phyloP scores from a whole-genome alignment of 2,329 filamentous ascomycete species.

The Alternaria infectoria region DNA sequence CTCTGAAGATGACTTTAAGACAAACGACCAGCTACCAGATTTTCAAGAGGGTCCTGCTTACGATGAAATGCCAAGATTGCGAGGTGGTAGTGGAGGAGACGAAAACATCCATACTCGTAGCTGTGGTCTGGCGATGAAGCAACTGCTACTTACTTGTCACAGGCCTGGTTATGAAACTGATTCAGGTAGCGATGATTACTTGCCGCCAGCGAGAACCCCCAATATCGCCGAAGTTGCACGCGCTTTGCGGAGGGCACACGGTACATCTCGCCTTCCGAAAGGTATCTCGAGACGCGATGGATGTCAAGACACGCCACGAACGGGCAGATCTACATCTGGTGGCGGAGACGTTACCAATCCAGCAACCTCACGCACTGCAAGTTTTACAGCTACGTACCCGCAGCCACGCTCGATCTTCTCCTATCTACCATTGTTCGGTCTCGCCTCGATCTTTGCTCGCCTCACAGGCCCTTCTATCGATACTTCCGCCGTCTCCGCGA shows the following conservation, averaged over 20 bases:
- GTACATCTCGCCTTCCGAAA: background rate
- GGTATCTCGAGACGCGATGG: background rate
- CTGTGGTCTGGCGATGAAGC: background rate
- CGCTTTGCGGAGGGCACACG: background rate
- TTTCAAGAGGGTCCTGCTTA: slow-evolving; percentile 3
- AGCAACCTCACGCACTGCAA: background rate
- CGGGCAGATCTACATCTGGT: background rate
- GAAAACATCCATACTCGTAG: background rate
- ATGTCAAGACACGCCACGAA: background rate
- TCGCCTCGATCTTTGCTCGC: background rate
- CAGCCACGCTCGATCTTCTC: background rate
- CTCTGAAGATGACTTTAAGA: background rate
- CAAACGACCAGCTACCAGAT: slow-evolving; percentile 7
- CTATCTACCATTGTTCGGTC: background rate
- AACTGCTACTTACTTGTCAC: slow-evolving; percentile 5
- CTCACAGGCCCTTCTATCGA: background rate
- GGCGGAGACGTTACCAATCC: background rate
- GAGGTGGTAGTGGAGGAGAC: slow-evolving; percentile 13
- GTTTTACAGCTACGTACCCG: background rate
- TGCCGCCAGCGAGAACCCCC: background rate
- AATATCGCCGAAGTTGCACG: background rate
- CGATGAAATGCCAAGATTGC: background rate
- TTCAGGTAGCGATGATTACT: background rate
- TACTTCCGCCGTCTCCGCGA: background rate
- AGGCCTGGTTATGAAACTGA: background rate